These are phyloP conservation scores for Aspergillus biplanus DNA, from an alignment of 495 filamentous ascomycete genomes.

Conservation along the genomic window DNA sequence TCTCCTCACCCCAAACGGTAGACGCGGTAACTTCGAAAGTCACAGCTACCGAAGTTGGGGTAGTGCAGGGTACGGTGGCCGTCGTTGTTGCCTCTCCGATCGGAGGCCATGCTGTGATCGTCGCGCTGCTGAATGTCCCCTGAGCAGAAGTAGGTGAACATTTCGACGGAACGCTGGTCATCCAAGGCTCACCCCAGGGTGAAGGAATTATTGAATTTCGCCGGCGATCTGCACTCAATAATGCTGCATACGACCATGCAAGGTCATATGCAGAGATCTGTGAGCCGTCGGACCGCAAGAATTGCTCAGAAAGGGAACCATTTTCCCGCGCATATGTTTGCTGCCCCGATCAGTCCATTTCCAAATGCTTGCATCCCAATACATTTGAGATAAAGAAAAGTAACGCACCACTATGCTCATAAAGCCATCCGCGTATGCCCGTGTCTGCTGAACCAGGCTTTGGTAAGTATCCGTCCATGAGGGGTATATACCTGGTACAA, in stretches of 20 bases:
- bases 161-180: constrained; percentile 53
- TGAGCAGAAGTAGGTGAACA: constrained; percentile 56
- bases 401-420: constrained; percentile 51
- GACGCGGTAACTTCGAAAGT: constrained; percentile 61
- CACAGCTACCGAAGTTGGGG: constrained; percentile 54
- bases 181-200: constrained; percentile 58
- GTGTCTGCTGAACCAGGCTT: constrained; percentile 55
- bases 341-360: constrained; percentile 31
- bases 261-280: constrained; percentile 59
- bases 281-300: constrained; percentile 50
- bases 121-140: constrained; percentile 62
- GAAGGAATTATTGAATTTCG: constrained; percentile 53
- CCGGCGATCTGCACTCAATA: constrained; percentile 55
- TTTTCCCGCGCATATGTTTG: constrained; percentile 46
- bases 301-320: constrained; percentile 66
- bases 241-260: constrained; percentile 57
- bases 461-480: constrained; percentile 54
- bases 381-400: not conserved
- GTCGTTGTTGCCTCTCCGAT: constrained; percentile 10
- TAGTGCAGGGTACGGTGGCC: constrained; percentile 40
- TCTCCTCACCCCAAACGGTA: constrained; percentile 60
- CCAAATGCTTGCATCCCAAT: not conserved
- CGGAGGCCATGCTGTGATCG: constrained; percentile 57
- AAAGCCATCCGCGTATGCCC: constrained; percentile 68
- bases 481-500: constrained; percentile 42